Evolutionary conservation across 2,329 filamentous ascomycete genomes (phyloP).

Genomic region (Claviceps purpurea): DNA sequence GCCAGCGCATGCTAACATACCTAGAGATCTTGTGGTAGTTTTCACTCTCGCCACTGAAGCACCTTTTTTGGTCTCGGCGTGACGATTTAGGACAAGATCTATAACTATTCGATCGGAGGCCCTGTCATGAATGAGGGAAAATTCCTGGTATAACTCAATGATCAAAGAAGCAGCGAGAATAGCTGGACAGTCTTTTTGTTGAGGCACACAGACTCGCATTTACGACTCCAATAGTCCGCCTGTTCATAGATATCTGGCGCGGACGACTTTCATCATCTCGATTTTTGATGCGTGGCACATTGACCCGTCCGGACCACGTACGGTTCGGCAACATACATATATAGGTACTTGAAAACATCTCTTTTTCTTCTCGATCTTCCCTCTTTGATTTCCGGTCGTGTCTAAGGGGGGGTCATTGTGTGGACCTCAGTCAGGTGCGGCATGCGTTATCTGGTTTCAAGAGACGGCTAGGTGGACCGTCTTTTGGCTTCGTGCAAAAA

Average conservation of each 20-base stretch:
- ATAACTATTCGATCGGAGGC: background rate
- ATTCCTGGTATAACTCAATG: background rate
- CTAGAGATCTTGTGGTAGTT: background rate
- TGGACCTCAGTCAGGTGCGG: no score
- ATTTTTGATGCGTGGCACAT: background rate
- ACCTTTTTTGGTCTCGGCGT: no score
- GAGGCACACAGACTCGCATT: background rate
- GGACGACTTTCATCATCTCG: background rate
- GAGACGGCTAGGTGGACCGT: background rate
- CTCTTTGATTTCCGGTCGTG: background rate
- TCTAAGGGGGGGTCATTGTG: no score
- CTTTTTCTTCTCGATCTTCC: background rate
- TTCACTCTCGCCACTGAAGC: background rate
- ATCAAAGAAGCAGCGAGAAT: background rate
- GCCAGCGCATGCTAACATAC: background rate
- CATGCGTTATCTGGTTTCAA: no score
- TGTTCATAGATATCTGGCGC: background rate
- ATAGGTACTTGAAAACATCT: background rate
- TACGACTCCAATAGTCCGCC: background rate
- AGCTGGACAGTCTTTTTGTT: background rate
- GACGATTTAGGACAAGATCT: background rate
- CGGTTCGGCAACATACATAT: background rate
- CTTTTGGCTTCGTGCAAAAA: background rate
- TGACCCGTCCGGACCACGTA: background rate
- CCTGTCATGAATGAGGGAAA: background rate